phyloP scores from a whole-genome alignment of 768 basidiomycete genomes.

The Phanerochaete carnosa region DNA sequence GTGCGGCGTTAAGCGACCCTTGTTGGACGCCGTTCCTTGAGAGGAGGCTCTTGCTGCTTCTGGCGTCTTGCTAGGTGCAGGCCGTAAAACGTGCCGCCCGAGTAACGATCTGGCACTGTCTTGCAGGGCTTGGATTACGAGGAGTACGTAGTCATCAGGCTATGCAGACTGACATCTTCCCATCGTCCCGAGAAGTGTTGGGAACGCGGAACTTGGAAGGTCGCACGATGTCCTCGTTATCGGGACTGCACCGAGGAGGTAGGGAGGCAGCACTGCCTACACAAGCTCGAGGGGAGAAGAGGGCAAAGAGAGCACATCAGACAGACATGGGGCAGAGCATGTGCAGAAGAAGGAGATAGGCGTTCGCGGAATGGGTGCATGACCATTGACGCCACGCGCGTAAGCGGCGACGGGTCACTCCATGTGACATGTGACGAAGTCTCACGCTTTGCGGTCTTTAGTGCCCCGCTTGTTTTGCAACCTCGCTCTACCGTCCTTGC shows the following conservation, averaged over 20 bases:
- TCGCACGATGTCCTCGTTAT: neutral
- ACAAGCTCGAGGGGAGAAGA: no score
- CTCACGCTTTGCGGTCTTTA: conserved; percentile 2
- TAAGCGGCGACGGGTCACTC: neutral
- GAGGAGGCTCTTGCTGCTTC: neutral
- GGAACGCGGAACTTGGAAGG: neutral
- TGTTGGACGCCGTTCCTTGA: no score
- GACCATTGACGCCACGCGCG: neutral
- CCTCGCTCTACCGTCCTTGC: conserved; percentile 14
- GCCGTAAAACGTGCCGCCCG: no score
- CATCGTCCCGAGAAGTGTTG: neutral
- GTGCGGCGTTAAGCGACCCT: no score
- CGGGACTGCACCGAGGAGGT: neutral
- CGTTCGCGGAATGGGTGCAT: neutral
- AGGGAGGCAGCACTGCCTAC: neutral
- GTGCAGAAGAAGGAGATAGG: neutral
- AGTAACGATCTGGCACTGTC: no score
- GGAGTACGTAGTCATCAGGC: no score
- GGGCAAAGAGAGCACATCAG: neutral
- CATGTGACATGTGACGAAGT: conserved; percentile 1
- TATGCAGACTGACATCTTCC: neutral
- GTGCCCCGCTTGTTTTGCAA: conserved; percentile 8
- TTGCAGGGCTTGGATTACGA: no score
- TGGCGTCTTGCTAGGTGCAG: neutral
- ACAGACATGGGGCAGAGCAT: neutral